These are phyloP conservation scores for Coniochaeta sp. DNA, from an alignment of 2,329 filamentous ascomycete genomes.

Conservation along the genomic window DNA sequence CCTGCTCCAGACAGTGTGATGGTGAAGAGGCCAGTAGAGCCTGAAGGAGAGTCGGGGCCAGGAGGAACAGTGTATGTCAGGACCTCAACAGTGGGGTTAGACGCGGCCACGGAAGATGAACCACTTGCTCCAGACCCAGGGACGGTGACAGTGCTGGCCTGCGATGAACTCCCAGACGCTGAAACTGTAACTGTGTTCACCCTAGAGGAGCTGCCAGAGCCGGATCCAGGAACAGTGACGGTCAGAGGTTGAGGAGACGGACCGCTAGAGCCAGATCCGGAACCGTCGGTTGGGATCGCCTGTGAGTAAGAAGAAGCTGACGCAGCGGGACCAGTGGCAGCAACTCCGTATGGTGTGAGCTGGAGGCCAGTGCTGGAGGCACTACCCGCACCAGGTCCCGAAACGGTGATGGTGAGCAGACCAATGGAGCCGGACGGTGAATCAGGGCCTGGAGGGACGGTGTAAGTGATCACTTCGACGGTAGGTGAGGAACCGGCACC, in stretches of 20 bases:
- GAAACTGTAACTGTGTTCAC: not conserved
- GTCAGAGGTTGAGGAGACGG: constrained; percentile 2
- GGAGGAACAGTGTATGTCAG: constrained; percentile 3
- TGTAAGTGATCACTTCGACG: constrained; percentile 11
- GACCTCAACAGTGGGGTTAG: not conserved
- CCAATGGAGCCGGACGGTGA: constrained; percentile 12
- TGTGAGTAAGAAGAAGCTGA: not conserved
- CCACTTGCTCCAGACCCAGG: not conserved
- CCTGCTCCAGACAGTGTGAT: constrained; percentile 5
- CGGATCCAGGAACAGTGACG: constrained; percentile 2
- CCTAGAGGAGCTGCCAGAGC: not conserved
- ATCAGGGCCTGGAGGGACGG: constrained; percentile 8
- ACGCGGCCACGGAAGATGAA: not conserved
- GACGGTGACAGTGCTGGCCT: constrained; percentile 2
- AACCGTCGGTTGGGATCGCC: not conserved
- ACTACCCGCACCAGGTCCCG: not conserved
- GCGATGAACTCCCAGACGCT: not conserved
- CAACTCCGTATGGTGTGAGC: not conserved
- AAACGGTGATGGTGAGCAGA: constrained; percentile 11
- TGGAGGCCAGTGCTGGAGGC: not conserved
- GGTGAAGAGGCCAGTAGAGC: constrained; percentile 3
- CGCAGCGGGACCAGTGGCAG: not conserved
- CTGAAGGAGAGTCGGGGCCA: not conserved
- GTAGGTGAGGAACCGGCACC: not conserved
- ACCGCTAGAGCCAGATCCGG: not conserved